Conservation (phyloP, 768 basidiomycete genomes). For the Hirschioporus abietinus region DNA sequence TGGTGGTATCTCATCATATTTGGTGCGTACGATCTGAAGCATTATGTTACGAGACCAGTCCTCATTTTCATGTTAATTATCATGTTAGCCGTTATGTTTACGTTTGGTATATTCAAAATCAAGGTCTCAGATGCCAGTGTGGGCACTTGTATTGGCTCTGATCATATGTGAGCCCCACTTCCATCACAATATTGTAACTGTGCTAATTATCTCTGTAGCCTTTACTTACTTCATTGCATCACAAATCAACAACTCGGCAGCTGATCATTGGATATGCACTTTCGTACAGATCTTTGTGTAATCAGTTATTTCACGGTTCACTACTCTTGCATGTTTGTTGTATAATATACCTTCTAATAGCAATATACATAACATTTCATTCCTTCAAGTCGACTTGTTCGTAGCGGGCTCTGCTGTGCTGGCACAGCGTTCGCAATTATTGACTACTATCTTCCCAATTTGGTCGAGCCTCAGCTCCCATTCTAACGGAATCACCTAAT, state of each 20-base stretch:
- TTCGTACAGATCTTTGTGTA: not conserved
- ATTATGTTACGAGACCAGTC: not conserved
- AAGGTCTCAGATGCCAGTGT: conserved; percentile 36
- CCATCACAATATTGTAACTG: conserved; percentile 11
- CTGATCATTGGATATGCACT: conserved; percentile 37
- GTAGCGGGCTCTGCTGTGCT: too few species aligned
- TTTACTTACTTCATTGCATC: conserved; percentile 22
- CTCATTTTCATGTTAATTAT: not conserved
- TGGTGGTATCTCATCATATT: conserved; percentile 82
- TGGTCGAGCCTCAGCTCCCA: too few species aligned
- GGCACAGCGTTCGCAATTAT: too few species aligned
- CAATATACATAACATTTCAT: not conserved
- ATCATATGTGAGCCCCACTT: conserved; percentile 10
- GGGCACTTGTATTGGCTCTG: conserved; percentile 22
- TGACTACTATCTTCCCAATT: too few species aligned
- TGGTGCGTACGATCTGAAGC: conserved; percentile 12
- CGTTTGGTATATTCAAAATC: conserved; percentile 56
- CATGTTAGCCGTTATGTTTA: conserved; percentile 42
- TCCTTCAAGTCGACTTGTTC: too few species aligned
- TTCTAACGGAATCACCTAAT: too few species aligned
- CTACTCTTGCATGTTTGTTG: not conserved
- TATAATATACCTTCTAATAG: not conserved
- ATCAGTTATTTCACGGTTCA: not conserved
- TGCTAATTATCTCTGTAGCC: conserved; percentile 8
- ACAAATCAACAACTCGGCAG: conserved; percentile 28